Percentiles rank a stretch among this genome's conserved stretches.
phyloP scores from a whole-genome alignment of 75 land plant genomes.

The Selaginella moellendorffii region DNA sequence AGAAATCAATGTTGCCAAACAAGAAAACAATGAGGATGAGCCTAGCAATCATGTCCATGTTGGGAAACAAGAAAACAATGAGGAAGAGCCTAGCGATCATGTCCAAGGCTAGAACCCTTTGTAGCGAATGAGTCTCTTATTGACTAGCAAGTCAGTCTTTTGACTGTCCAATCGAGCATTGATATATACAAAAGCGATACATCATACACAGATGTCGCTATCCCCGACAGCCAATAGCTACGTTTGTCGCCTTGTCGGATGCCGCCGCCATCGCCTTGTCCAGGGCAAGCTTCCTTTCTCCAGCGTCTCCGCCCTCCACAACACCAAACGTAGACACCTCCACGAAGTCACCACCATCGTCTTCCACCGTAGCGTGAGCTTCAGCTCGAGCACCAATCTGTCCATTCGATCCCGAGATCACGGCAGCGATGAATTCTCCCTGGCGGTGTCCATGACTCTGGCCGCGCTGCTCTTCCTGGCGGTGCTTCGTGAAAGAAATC shows the following conservation, averaged over 20 bases:
- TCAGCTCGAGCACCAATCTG: constrained; percentile 28
- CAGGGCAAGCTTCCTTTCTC: constrained; percentile 17
- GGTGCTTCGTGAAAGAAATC: constrained; percentile 10
- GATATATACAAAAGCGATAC: too few species aligned
- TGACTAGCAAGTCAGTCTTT: too few species aligned
- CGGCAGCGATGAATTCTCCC: neutral
- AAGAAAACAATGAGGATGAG: too few species aligned
- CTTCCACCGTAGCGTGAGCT: constrained; percentile 44
- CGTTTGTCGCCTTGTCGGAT: constrained; percentile 22
- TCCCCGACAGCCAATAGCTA: too few species aligned
- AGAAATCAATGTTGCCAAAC: too few species aligned
- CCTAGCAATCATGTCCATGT: too few species aligned
- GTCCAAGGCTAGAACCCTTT: too few species aligned
- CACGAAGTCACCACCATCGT: constrained; percentile 22
- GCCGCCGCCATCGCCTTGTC: constrained; percentile 24
- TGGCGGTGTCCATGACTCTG: constrained; percentile 20
- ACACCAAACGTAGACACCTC: constrained; percentile 50
- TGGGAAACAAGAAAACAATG: too few species aligned
- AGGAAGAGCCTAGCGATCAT: too few species aligned
- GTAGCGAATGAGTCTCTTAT: too few species aligned
- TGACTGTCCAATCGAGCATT: too few species aligned
- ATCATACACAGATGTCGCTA: too few species aligned
- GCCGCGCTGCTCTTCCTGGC: constrained; percentile 45
- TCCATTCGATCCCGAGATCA: constrained; percentile 10
- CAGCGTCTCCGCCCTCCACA: constrained; percentile 26